phyloP scores from a whole-genome alignment of 2,329 filamentous ascomycete species.

The Escovopsis weberi region DNA sequence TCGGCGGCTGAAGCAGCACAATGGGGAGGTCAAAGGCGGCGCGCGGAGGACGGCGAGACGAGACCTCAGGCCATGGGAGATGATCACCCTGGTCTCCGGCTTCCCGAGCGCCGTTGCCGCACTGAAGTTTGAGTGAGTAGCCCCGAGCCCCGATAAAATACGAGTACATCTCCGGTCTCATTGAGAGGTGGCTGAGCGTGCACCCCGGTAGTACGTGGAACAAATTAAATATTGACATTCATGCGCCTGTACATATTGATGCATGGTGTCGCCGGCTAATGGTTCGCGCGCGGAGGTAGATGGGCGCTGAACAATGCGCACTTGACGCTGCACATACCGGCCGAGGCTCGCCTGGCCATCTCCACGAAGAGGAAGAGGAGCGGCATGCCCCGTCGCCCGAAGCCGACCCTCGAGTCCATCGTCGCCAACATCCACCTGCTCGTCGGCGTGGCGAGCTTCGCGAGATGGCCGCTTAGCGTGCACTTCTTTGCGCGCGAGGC shows the following conservation, averaged over 20 bases:
- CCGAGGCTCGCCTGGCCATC: constrained; percentile 42
- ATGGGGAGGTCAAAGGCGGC: constrained; percentile 70
- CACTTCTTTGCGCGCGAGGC: constrained; percentile 66
- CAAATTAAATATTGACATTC: too few species aligned
- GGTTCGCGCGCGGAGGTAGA: constrained; percentile 26
- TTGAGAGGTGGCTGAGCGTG: too few species aligned
- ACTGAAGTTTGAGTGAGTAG: constrained; percentile 76
- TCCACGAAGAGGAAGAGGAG: constrained; percentile 36
- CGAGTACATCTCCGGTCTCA: too few species aligned
- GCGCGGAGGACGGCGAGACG: constrained; percentile 58
- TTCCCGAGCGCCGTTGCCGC: constrained; percentile 81
- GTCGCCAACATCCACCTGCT: constrained; percentile 72
- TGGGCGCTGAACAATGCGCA: constrained; percentile 90
- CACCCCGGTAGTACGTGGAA: too few species aligned
- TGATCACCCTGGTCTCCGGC: constrained; percentile 72
- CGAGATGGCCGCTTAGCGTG: constrained; percentile 65
- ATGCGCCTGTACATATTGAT: too few species aligned
- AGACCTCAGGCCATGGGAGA: constrained; percentile 73
- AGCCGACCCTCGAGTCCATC: constrained; percentile 48
- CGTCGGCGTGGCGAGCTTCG: constrained; percentile 64
- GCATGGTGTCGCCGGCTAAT: too few species aligned
- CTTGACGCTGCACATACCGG: constrained; percentile 61
- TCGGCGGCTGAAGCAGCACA: constrained; percentile 78
- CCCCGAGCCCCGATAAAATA: too few species aligned
- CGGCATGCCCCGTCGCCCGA: constrained; percentile 41